Evolutionary conservation across 176 grass and related monocot genomes (phyloP), one percentile per base, ranked within the genome.

Genomic region (Cenchrus americanus): DNA sequence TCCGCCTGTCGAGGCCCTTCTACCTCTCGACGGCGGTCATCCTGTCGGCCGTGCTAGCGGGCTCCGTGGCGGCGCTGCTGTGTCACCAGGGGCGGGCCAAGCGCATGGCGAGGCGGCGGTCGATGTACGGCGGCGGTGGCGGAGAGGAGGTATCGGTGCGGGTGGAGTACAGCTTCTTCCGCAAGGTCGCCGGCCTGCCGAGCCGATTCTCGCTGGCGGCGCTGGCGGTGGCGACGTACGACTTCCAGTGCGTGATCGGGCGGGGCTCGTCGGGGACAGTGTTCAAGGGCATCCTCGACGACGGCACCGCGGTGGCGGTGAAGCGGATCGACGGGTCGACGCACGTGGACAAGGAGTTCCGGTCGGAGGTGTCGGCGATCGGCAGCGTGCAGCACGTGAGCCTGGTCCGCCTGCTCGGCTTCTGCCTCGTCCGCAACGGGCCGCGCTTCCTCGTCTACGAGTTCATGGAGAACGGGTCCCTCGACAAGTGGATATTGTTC

Each of bases 141-240:
- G 79, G 18, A 0, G 43, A 8, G 8, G 51, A 43, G 8, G 19
- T 5, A 8, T 19, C 71, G 41, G 74, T 71, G 63, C 69, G 87
- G 7, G 68, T 76, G 63, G 83, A 92, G 67, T 94, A 94, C 73
- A 94, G 89, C 92, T 94, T 77, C 87, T 86, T 94, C 84, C 89
- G 87, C 13, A 91, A 89, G 69, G 92, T 94, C 1, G 89, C 92
- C 47, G 92, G 87, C 0, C 69, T 94, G 8, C 91, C 91, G 2
- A 11, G 75, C 42, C 62, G 86, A 68, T 93, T 85, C 69, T 83
- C 84, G 6, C 57, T 87, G 64, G 76, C 81, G 73, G 54, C 54
- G 10, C 77, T 87, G 2, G 81, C 89, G 2, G 59, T 57, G 23
- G 94, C 91, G 19, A 96, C 88, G 10, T 88, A 93, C 60, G 49